These are phyloP conservation scores for Cnidoscolus chayamansa DNA, from an alignment of 441 rosid genomes.

Conservation along the genomic window DNA sequence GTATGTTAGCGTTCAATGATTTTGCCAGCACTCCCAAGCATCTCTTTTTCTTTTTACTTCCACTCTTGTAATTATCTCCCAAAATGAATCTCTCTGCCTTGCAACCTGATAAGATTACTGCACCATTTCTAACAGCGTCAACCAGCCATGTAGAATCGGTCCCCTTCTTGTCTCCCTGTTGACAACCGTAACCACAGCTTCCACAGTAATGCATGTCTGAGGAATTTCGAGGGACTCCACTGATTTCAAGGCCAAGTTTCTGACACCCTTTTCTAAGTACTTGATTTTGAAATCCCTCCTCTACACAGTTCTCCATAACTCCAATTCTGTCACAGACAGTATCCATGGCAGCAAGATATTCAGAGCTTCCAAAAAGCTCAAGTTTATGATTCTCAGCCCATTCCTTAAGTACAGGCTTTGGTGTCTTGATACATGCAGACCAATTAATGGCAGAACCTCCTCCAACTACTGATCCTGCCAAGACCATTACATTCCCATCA, in stretches of 20 bases:
- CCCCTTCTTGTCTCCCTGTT: slow-evolving; percentile 76
- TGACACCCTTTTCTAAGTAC: slow-evolving; percentile 71
- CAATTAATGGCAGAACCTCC: slow-evolving; percentile 90
- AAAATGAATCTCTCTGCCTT: slow-evolving; percentile 68
- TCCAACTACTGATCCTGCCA: slow-evolving; percentile 79
- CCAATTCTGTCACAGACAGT: slow-evolving; percentile 66
- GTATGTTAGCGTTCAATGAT: slow-evolving; percentile 34
- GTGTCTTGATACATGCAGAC: slow-evolving; percentile 82
- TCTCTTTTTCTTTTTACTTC: slow-evolving; percentile 42
- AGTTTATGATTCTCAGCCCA: slow-evolving; percentile 60
- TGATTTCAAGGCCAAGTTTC: slow-evolving; percentile 54
- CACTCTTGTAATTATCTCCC: slow-evolving; percentile 27
- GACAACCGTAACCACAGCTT: slow-evolving; percentile 78
- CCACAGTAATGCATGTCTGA: slow-evolving; percentile 77
- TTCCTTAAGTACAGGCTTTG: slow-evolving; percentile 54
- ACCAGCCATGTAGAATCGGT: slow-evolving; percentile 80
- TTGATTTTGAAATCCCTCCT: slow-evolving; percentile 74
- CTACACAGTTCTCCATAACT: slow-evolving; percentile 52
- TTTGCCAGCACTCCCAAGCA: slow-evolving; percentile 66
- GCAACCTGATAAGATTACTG: slow-evolving; percentile 75
- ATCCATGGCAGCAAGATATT: slow-evolving; percentile 64
- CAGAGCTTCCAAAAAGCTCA: slow-evolving; percentile 41
- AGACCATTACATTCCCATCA: slow-evolving; percentile 35
- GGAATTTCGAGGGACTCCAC: slow-evolving; percentile 62
- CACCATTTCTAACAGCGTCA: slow-evolving; percentile 62